Percentiles rank a stretch among this genome's conserved stretches.
Evolutionary conservation across 2,329 filamentous ascomycete species (phyloP).

Genomic region (Samsoniella hepiali): DNA sequence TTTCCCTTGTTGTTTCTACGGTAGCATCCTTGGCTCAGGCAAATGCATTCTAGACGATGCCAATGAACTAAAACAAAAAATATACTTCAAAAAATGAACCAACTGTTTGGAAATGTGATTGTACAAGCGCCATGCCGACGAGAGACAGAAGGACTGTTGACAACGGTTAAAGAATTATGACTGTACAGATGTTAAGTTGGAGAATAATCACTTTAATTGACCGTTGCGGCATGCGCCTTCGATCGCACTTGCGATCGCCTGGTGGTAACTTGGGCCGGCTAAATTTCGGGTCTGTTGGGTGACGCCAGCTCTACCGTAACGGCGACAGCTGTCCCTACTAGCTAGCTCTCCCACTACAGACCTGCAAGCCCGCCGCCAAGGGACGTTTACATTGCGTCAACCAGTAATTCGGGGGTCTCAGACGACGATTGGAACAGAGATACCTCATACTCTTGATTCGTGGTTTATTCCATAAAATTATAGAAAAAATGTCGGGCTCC

Average conservation of each 20-base stretch:
- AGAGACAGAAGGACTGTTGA: no score
- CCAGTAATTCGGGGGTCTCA: not conserved
- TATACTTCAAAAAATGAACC: constrained; percentile 4
- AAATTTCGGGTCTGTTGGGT: not conserved
- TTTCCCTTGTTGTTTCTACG: constrained; percentile 37
- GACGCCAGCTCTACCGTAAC: not conserved
- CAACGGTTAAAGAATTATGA: not conserved
- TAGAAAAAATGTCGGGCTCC: constrained; percentile 67
- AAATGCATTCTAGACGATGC: constrained; percentile 37
- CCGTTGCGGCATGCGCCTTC: not conserved
- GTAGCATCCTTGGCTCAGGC: constrained; percentile 39
- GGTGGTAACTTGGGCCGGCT: not conserved
- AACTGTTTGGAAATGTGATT: not conserved
- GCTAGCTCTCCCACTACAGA: constrained; percentile 5
- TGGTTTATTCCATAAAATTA: not conserved
- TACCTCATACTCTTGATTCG: not conserved
- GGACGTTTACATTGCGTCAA: not conserved
- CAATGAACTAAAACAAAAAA: constrained; percentile 23
- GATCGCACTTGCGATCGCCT: constrained; percentile 3
- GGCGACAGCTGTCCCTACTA: constrained; percentile 16
- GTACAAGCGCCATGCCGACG: no score
- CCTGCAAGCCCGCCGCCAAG: not conserved
- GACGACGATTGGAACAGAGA: not conserved
- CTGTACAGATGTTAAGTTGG: not conserved
- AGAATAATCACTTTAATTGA: not conserved